Evolutionary conservation across 1,284 basidiomycete species (phyloP).

Genomic region (Phellinidium pouzarii): DNA sequence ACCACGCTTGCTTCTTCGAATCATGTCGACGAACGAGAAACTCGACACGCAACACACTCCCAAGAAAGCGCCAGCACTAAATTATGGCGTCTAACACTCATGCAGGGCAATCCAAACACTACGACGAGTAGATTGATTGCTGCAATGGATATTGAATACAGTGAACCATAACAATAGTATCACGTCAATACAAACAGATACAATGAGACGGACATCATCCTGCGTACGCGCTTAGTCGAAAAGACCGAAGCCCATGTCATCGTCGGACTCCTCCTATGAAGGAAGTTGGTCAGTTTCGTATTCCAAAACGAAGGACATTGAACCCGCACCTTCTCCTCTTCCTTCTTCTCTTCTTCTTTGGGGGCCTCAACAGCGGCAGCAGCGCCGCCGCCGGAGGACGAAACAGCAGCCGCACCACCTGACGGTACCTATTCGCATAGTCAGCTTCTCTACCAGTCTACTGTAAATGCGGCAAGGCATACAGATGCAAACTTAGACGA

Average conservation of each 20-base stretch:
- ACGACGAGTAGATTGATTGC: not conserved
- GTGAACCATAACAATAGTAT: not conserved
- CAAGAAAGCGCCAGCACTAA: too few relatives aligned
- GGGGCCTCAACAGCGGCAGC: constrained; percentile 59
- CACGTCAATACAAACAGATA: not conserved
- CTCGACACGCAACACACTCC: too few relatives aligned
- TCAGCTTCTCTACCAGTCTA: constrained; percentile 20
- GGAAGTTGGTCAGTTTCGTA: constrained; percentile 19
- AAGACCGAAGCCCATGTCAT: constrained; percentile 91
- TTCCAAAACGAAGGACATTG: not conserved
- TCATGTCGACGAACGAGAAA: too few relatives aligned
- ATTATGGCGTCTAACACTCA: too few relatives aligned
- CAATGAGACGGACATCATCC: not conserved
- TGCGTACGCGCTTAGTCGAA: constrained; percentile 65
- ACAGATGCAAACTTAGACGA: constrained; percentile 92
- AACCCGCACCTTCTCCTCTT: constrained; percentile 63
- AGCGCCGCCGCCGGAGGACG: constrained; percentile 44
- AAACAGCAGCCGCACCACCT: constrained; percentile 62
- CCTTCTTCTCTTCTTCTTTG: constrained; percentile 63
- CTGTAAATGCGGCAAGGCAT: constrained; percentile 33
- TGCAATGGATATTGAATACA: not conserved
- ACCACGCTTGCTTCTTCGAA: too few relatives aligned
- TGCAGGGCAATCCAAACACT: not conserved
- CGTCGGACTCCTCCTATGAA: constrained; percentile 76
- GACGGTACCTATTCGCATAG: constrained; percentile 58